Base-by-base conservation (phyloP, 106 monocot genomes). In the Platanthera guangdongensis region DNA sequence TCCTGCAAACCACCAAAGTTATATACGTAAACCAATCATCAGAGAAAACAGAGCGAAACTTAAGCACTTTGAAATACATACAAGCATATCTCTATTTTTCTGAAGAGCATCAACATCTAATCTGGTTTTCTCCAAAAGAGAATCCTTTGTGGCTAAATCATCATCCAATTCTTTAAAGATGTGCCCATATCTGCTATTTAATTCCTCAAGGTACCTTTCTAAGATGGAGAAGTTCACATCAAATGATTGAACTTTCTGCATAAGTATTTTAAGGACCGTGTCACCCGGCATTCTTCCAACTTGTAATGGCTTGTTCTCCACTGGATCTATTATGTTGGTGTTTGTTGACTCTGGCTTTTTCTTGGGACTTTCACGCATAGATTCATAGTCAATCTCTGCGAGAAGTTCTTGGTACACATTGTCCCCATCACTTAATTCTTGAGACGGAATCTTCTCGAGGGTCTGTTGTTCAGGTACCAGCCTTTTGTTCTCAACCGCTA, bases 271-370 rank as follows among this genome's bases (percentile, higher is more conserved):
- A n/a, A 95, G 81, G 76, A 92, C 92, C 57, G 89, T 84, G 68
- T 95, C 95, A 68, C 92, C 95, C 50, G 91, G 92, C 77, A 95
- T 90, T 52, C 95, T 87, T 81, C 89, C 92, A 77, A 83, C 76
- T 77, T 86, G 95, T 68, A 74, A 9, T 57, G 80, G 73, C 72
- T 70, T 88, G 47, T 72, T 51, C 28, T 89, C 91, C 62, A 77
- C 49, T n/a, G 75, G 81, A 79, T 91, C 83, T 73, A 79, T 53
- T 9, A 76, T 78, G 11, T 11, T 57, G 21, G 57, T 76, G 39
- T 77, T 87, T 19, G 68, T 30, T 32, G 18, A 22, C 57, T 89
- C 90, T 28, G 9, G 16, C 74, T 82, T 84, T 46, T 50, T 7
- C 62, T 76, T 88, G 9, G 52, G 48, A 62, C 57, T 80, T 64